Evolutionary conservation across 2,329 filamentous ascomycete genomes (phyloP).

Genomic region (Hansfordia pulvinata): DNA sequence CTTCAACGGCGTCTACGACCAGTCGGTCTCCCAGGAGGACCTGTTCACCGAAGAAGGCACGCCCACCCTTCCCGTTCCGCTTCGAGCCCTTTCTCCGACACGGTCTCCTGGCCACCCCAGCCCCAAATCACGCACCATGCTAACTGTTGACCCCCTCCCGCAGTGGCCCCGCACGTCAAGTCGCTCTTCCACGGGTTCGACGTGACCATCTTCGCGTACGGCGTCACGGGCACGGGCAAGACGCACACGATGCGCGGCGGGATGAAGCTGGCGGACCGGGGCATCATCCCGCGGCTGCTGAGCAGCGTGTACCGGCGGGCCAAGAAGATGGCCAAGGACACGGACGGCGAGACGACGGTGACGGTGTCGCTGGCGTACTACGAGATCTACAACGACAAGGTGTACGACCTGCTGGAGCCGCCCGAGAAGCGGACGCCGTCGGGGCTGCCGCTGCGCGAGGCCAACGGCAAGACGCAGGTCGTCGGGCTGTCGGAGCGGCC

Average conservation of each 20-base stretch:
- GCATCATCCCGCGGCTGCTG: constrained; percentile 74
- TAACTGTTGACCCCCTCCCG: constrained; percentile 6
- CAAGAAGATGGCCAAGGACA: constrained; percentile 75
- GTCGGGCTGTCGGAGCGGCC: constrained; percentile 73
- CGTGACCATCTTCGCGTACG: constrained; percentile 84
- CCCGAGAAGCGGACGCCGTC: constrained; percentile 74
- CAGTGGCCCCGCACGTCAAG: constrained; percentile 82
- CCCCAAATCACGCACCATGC: constrained; percentile 3
- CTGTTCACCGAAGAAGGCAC: constrained; percentile 82
- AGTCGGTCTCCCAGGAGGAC: constrained; percentile 66
- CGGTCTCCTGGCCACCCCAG: constrained; percentile 3
- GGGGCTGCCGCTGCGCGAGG: constrained; percentile 71
- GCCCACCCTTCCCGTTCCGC: too few relatives aligned
- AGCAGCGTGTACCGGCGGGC: constrained; percentile 76
- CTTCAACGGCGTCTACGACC: constrained; percentile 87
- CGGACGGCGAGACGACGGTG: constrained; percentile 54
- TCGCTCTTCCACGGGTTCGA: constrained; percentile 83
- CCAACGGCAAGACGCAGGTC: constrained; percentile 75
- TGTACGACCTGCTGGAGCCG: constrained; percentile 79
- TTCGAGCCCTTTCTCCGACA: too few relatives aligned
- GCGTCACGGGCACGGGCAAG: constrained; percentile 86
- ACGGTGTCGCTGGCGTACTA: constrained; percentile 77
- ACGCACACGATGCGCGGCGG: constrained; percentile 94
- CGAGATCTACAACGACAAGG: constrained; percentile 95
- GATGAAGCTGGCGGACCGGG: constrained; percentile 70